Conservation (phyloP, 2,329 filamentous ascomycete species). For the Alternaria viburni region DNA sequence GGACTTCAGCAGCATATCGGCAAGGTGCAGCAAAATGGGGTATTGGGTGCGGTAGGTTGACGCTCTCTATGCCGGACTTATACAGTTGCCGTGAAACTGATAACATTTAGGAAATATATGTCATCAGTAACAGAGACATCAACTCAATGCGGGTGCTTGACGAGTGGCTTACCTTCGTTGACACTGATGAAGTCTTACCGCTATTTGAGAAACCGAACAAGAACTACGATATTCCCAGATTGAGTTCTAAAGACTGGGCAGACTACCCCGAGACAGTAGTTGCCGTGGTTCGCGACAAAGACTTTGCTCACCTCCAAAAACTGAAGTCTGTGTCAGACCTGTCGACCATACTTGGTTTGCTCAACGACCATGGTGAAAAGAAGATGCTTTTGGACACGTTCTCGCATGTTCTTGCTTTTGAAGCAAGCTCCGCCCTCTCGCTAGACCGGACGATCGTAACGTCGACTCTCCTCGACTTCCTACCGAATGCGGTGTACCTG, state of each 20-base stretch:
- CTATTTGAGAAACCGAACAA: slow-evolving; percentile 45
- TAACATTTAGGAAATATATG: slow-evolving; percentile 48
- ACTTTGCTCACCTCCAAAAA: slow-evolving; percentile 20
- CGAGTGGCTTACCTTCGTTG: slow-evolving; percentile 51
- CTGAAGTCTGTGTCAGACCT: slow-evolving; percentile 20
- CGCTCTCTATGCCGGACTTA: background rate
- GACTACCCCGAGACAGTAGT: slow-evolving; percentile 18
- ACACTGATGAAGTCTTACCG: slow-evolving; percentile 48
- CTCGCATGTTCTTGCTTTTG: slow-evolving; percentile 12
- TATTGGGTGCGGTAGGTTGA: slow-evolving; percentile 47
- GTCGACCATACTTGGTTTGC: slow-evolving; percentile 24
- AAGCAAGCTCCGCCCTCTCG: slow-evolving; percentile 6
- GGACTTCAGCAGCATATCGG: slow-evolving; percentile 49
- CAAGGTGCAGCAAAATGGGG: slow-evolving; percentile 45
- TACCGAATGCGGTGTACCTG: slow-evolving; percentile 21
- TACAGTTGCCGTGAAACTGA: background rate
- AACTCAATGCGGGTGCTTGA: slow-evolving; percentile 48
- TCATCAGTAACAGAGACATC: slow-evolving; percentile 53
- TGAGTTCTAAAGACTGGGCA: slow-evolving; percentile 34
- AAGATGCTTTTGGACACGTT: slow-evolving; percentile 19
- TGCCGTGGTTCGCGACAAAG: slow-evolving; percentile 26
- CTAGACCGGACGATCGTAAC: slow-evolving; percentile 8
- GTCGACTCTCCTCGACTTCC: slow-evolving; percentile 18
- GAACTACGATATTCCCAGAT: slow-evolving; percentile 41
- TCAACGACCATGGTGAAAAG: slow-evolving; percentile 25